Conservation (phyloP, 75 land plant species). For the Gnetum montanum region DNA sequence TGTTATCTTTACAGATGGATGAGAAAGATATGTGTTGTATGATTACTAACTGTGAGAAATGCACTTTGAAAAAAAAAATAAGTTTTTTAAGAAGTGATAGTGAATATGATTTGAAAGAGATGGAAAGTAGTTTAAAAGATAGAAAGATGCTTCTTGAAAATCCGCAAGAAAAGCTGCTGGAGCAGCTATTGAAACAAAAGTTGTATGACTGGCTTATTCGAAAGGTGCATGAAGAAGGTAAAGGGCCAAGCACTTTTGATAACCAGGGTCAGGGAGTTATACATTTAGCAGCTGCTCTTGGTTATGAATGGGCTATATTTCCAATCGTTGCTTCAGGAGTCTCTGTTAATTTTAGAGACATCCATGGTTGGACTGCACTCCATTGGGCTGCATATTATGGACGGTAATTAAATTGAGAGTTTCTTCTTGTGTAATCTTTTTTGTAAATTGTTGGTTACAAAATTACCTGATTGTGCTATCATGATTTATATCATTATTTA, state of each 20-base stretch:
- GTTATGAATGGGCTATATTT: constrained; percentile 80
- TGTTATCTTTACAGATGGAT: constrained; percentile 20
- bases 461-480: too few species aligned
- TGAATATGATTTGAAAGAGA: constrained; percentile 34
- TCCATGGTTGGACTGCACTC: constrained; percentile 91
- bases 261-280: constrained; percentile 73
- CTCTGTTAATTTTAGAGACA: constrained; percentile 77
- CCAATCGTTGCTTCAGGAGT: constrained; percentile 71
- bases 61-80: neutral
- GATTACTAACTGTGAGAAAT: neutral
- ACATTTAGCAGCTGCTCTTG: constrained; percentile 86
- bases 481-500: too few species aligned
- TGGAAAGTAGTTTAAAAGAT: constrained; percentile 18
- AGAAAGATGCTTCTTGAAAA: constrained; percentile 6
- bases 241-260: constrained; percentile 63
- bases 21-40: neutral
- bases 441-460: too few species aligned
- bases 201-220: constrained; percentile 58
- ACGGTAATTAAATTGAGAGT: constrained; percentile 45
- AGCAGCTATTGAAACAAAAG: constrained; percentile 46
- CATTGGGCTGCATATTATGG: constrained; percentile 96
- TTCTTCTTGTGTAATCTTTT: too few species aligned
- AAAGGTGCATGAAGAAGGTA: constrained; percentile 58
- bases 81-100: neutral
- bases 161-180: constrained; percentile 30